A percentile compares a stretch with the other conserved stretches of the same genome.
These are phyloP conservation scores for Geum urbanum DNA, from an alignment of 306 rosid genomes.

Conservation along the genomic window DNA sequence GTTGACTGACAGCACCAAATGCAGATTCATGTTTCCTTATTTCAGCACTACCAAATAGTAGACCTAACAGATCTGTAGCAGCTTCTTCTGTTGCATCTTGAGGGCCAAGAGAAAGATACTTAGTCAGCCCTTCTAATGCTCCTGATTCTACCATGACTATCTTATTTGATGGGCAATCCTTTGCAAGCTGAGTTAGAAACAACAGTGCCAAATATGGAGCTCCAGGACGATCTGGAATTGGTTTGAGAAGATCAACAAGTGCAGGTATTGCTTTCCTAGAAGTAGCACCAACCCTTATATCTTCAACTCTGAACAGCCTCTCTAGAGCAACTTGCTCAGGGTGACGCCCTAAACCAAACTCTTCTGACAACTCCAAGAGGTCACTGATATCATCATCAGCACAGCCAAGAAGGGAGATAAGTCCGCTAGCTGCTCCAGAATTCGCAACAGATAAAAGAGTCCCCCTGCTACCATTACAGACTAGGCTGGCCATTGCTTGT, in stretches of 20 bases:
- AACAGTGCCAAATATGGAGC: slow-evolving; percentile 97
- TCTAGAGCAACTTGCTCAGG: slow-evolving; percentile 97
- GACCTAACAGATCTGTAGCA: slow-evolving; percentile 89
- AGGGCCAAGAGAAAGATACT: slow-evolving; percentile 93
- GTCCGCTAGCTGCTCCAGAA: slow-evolving; percentile 97
- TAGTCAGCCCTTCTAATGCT: slow-evolving; percentile 87
- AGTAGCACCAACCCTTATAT: slow-evolving; percentile 90
- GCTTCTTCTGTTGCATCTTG: slow-evolving; percentile 99
- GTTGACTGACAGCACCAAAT: slow-evolving; percentile 93
- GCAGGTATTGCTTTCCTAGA: slow-evolving; percentile 96
- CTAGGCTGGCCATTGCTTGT: slow-evolving; percentile 86
- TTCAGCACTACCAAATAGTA: slow-evolving; percentile 92
- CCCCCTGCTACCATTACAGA: slow-evolving; percentile 98
- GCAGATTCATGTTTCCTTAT: slow-evolving; percentile 89
- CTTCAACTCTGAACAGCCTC: slow-evolving; percentile 95
- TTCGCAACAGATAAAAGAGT: slow-evolving; percentile 94
- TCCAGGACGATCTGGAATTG: slow-evolving; percentile 98
- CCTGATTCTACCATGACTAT: slow-evolving; percentile 95
- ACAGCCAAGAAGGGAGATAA: slow-evolving; percentile 90
- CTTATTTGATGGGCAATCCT: slow-evolving; percentile 88
- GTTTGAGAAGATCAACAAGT: slow-evolving; percentile 97
- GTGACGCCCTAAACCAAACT: slow-evolving; percentile 74
- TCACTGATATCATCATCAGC: slow-evolving; percentile 85
- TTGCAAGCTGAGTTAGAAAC: slow-evolving; percentile 74
- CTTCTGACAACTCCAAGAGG: slow-evolving; percentile 87